phyloP scores from a whole-genome alignment of 345 rosid species.

The Microcos paniculata region DNA sequence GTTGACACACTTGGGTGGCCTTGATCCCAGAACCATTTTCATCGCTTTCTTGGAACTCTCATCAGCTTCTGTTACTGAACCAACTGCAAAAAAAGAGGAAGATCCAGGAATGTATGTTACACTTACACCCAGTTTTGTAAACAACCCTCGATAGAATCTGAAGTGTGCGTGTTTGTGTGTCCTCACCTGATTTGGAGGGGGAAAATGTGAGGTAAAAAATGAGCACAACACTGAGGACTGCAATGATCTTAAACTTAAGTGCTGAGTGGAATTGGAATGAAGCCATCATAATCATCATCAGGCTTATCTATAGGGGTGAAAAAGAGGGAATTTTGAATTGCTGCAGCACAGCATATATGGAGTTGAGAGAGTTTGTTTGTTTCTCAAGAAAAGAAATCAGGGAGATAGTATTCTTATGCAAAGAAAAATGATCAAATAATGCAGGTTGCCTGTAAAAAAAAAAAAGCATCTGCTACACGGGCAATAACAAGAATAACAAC shows the following conservation, averaged over 20 bases:
- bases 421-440: not conserved
- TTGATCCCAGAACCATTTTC: constrained; percentile 38
- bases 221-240: constrained; percentile 21
- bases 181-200: constrained; percentile 31
- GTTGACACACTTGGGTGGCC: constrained; percentile 40
- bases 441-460: not conserved
- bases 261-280: constrained; percentile 20
- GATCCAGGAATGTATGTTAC: not conserved
- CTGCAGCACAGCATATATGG: not conserved
- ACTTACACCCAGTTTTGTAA: not conserved
- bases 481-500: no score
- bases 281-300: constrained; percentile 13
- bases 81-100: constrained; percentile 1
- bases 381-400: not conserved
- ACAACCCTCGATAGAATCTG: not conserved
- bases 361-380: constrained; percentile 2
- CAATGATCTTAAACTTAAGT: constrained; percentile 9
- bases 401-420: not conserved
- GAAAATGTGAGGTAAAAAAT: constrained; percentile 16
- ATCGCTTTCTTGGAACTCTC: constrained; percentile 5
- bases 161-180: not conserved
- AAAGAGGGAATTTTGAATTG: not conserved
- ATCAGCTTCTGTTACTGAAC: constrained; percentile 6
- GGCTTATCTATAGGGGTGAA: not conserved
- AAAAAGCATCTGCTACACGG: not conserved